Base-by-base conservation (phyloP, 2,329 filamentous ascomycete species). In the Botryotinia convoluta region DNA sequence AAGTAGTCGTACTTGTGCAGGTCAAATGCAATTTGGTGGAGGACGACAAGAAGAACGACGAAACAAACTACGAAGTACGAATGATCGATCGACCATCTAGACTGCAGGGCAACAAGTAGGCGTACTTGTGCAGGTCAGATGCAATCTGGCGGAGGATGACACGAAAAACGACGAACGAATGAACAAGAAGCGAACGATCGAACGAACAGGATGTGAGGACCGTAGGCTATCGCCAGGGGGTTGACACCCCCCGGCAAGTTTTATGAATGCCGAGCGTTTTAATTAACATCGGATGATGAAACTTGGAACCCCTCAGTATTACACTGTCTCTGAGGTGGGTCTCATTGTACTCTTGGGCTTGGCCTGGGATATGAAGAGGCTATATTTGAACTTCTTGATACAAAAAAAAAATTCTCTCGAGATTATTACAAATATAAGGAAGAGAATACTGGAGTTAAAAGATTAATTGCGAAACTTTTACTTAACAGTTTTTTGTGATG, bases 301-400 rank as follows among this genome's bases (percentile, higher is more conserved):
- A 32, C 65, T 68, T 68, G 37, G n/a, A 42, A 54, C 29, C 26
- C 3, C 35, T 26, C 35, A 51, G 48, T 37, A 68, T 57, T 32
- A 9, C 48, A 57, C 48, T 68, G 65, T 68, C 65, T 20, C 65
- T n/a, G 37, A 45, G 16, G n/a, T 32, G 65, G 64, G 18, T 68
- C 48, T 42, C 65, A 57, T 68, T 57, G 18, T 68, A 68, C 29
- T 32, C 35, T 37, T 68, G 65, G 65, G 65, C 65, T 57, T 14
- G 65, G 14, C 45, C 65, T 42, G 65, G 48, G 65, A 37, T 68
- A 42, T 54, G n/a, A 68, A 68, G 65, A 57, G 48, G 37, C 48
- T 37, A 26, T 10, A 8, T n/a, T 16, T n/a, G 26, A 26, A 18
- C 16, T n/a, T 14, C 16, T 8, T 20, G 37, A 35, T 32, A 16